These are phyloP conservation scores for Lecanoromycetidae sp. DNA, from an alignment of 2,329 filamentous ascomycete species.

Conservation along the genomic window DNA sequence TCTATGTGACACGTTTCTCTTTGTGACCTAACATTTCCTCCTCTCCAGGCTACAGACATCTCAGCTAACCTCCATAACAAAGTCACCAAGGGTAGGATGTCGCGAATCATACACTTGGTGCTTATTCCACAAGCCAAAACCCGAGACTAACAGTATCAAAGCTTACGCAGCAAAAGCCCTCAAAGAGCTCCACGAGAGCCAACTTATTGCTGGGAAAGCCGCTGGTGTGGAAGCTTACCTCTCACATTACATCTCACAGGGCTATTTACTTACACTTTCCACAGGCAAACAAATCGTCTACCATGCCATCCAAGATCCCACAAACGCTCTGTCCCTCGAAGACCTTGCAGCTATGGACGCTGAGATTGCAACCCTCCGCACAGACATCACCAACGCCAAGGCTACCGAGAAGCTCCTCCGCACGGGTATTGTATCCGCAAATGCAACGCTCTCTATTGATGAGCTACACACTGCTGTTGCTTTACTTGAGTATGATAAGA, in stretches of 20 bases:
- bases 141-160: constrained; percentile 20
- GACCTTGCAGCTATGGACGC: constrained; percentile 38
- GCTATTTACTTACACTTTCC: background rate
- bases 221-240: constrained; percentile 32
- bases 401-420: constrained; percentile 39
- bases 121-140: too few species aligned
- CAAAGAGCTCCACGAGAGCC: constrained; percentile 50
- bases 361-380: constrained; percentile 35
- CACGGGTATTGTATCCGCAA: constrained; percentile 34
- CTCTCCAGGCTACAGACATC: constrained; percentile 41
- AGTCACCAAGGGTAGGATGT: constrained; percentile 42
- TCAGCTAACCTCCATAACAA: constrained; percentile 50
- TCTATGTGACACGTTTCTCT: background rate
- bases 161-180: constrained; percentile 48
- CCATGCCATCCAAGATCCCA: constrained; percentile 42
- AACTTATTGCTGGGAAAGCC: constrained; percentile 45
- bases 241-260: background rate
- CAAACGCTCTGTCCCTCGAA: constrained; percentile 35
- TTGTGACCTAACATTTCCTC: background rate
- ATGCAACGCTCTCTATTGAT: constrained; percentile 37
- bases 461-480: constrained; percentile 37
- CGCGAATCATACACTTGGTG: too few species aligned
- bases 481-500: constrained; percentile 35
- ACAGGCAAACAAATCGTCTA: constrained; percentile 52
- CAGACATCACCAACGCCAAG: constrained; percentile 34